Percentiles rank a stretch among this genome's conserved stretches.
These are phyloP conservation scores for Thelephora terrestris DNA, from an alignment of 1,284 basidiomycete genomes.

Conservation along the genomic window DNA sequence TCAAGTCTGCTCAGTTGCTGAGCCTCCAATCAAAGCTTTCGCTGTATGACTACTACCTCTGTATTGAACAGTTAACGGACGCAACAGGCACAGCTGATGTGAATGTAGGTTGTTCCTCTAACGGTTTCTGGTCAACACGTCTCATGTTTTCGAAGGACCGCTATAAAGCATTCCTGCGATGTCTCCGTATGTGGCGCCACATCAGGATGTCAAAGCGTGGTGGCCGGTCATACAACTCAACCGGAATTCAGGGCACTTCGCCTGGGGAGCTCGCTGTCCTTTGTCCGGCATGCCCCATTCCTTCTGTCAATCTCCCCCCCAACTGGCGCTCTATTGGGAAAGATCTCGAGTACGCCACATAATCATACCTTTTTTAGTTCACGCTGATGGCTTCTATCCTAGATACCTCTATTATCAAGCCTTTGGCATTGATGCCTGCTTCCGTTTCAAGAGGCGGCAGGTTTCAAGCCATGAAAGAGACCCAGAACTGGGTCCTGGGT, in stretches of 20 bases:
- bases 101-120: not conserved
- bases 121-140: not conserved
- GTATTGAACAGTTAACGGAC: conserved; percentile 1
- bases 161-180: conserved; percentile 11
- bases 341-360: conserved; percentile 3
- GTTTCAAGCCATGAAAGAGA: too few relatives aligned
- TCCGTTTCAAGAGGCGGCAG: too few relatives aligned
- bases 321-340: conserved; percentile 13
- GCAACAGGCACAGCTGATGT: not conserved
- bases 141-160: conserved; percentile 5
- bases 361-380: not conserved
- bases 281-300: conserved; percentile 22
- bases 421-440: too few relatives aligned
- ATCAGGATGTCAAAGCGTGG: conserved; percentile 14
- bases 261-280: conserved; percentile 15
- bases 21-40: conserved; percentile 15
- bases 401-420: conserved; percentile 39
- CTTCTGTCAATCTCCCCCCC: conserved; percentile 18
- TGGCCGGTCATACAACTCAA: conserved; percentile 13
- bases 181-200: conserved; percentile 13
- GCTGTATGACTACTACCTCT: conserved; percentile 4
- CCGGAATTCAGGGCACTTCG: conserved; percentile 8
- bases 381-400: not conserved
- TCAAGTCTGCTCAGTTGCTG: conserved; percentile 14
- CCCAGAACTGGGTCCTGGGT: too few relatives aligned